These are phyloP conservation scores for Chaetomium globosum DNA, from an alignment of 2,329 filamentous ascomycete genomes.

Conservation along the genomic window DNA sequence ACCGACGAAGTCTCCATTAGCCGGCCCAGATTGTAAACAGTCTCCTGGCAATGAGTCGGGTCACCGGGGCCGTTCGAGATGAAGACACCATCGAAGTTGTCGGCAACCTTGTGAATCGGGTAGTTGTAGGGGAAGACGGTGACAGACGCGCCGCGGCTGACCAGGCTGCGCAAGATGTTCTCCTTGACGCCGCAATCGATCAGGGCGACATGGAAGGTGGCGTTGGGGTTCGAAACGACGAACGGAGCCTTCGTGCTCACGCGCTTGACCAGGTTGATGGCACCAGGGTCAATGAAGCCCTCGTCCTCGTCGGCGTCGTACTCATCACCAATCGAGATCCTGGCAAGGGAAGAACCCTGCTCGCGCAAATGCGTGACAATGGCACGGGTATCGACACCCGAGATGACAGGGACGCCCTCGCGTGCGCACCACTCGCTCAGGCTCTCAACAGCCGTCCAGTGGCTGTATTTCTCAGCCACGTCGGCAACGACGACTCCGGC, in stretches of 20 bases:
- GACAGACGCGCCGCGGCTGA: slow-evolving; percentile 86
- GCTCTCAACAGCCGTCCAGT: slow-evolving; percentile 98
- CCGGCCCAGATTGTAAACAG: slow-evolving; percentile 86
- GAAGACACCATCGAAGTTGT: slow-evolving; percentile 98
- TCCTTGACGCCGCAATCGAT: slow-evolving; percentile 99
- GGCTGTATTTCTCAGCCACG: slow-evolving; percentile 89
- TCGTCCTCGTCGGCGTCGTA: slow-evolving; percentile 99
- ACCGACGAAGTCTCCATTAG: slow-evolving; percentile 89
- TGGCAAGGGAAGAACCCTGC: slow-evolving; percentile 91
- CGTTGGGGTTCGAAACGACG: slow-evolving; percentile 82
- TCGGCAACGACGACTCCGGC: slow-evolving; percentile 95
- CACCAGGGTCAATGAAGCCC: slow-evolving; percentile 89
- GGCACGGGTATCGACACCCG: slow-evolving; percentile 92
- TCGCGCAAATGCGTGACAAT: slow-evolving; percentile 96
- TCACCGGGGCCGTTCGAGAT: slow-evolving; percentile 99
- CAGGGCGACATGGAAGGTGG: slow-evolving; percentile 86
- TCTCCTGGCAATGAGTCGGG: slow-evolving; percentile 93
- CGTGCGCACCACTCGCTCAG: slow-evolving; percentile 92
- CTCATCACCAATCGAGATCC: slow-evolving; percentile 93
- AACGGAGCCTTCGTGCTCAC: slow-evolving; percentile 99
- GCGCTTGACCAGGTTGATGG: slow-evolving; percentile 93
- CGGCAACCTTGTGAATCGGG: slow-evolving; percentile 95
- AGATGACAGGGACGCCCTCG: slow-evolving; percentile 94
- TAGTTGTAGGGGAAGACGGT: slow-evolving; percentile 97
- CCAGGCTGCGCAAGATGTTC: slow-evolving; percentile 95